These are phyloP conservation scores for Rubia yunnanensis DNA, from an alignment of 257 asterid species.

Conservation along the genomic window DNA sequence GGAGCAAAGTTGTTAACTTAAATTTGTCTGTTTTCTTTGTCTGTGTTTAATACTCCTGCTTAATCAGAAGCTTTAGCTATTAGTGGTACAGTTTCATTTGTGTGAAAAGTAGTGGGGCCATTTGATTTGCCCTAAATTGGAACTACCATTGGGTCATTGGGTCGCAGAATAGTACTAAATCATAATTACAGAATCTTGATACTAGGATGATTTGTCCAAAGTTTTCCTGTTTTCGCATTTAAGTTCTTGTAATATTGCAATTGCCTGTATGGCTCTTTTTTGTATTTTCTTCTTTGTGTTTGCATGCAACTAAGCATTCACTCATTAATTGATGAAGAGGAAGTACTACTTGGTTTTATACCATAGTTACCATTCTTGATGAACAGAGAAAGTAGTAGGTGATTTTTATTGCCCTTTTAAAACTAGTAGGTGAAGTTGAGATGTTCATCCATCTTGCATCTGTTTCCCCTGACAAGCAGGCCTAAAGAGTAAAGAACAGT, in stretches of 20 bases:
- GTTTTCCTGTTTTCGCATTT: background rate
- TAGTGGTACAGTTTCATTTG: slow-evolving; percentile 1
- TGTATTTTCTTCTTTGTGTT: background rate
- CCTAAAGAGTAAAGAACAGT: background rate
- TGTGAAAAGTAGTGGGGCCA: slow-evolving; percentile 12
- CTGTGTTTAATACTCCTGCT: slow-evolving; percentile 1
- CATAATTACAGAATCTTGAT: background rate
- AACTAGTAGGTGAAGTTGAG: background rate
- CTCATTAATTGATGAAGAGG: background rate
- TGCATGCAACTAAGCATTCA: background rate
- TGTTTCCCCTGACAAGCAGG: background rate
- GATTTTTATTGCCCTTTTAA: background rate
- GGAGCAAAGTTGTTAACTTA: slow-evolving; percentile 3
- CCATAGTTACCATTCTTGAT: background rate
- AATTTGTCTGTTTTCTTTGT: background rate
- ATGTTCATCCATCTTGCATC: background rate
- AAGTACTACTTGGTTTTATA: background rate
- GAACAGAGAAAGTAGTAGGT: background rate
- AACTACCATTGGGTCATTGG: background rate
- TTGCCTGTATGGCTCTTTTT: background rate
- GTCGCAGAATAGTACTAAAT: background rate
- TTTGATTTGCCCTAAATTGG: slow-evolving; percentile 12
- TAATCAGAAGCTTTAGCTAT: slow-evolving; percentile 4
- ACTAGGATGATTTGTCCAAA: background rate
- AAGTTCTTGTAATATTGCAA: background rate